Conservation (phyloP, 106 monocot genomes). For the Chionographis japonica region DNA sequence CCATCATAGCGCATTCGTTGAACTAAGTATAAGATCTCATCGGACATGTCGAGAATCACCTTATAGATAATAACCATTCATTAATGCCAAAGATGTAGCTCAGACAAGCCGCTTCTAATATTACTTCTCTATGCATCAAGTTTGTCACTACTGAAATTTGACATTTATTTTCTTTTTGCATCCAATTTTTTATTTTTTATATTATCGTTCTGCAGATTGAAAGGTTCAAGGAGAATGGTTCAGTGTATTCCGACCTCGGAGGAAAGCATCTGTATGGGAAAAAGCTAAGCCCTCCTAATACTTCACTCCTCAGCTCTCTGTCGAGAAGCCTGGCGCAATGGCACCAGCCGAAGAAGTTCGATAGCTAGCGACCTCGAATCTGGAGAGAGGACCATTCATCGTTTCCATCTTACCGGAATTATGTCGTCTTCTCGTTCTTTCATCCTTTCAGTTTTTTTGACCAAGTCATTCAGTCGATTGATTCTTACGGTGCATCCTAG, state of each 20-base stretch:
- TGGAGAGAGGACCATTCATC: background rate
- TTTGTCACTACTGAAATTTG: too few relatives aligned
- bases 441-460: background rate
- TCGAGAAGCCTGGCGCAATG: slow-evolving; percentile 50
- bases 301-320: slow-evolving; percentile 48
- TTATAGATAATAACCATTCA: too few relatives aligned
- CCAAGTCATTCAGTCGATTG: slow-evolving; percentile 26
- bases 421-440: slow-evolving; percentile 2
- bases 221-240: slow-evolving; percentile 46
- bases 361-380: slow-evolving; percentile 20
- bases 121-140: too few relatives aligned
- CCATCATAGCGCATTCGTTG: too few relatives aligned
- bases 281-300: slow-evolving; percentile 28
- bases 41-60: too few relatives aligned
- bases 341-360: slow-evolving; percentile 70
- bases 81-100: too few relatives aligned
- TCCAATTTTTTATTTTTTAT: background rate
- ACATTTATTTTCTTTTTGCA: too few relatives aligned
- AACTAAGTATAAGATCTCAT: too few relatives aligned
- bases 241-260: slow-evolving; percentile 69
- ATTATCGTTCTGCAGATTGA: slow-evolving; percentile 59
- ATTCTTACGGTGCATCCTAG: slow-evolving; percentile 19
- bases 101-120: too few relatives aligned
- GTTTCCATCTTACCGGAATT: background rate
- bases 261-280: slow-evolving; percentile 69